Conservation (phyloP, 345 rosid genomes). For the Excoecaria agallocha region DNA sequence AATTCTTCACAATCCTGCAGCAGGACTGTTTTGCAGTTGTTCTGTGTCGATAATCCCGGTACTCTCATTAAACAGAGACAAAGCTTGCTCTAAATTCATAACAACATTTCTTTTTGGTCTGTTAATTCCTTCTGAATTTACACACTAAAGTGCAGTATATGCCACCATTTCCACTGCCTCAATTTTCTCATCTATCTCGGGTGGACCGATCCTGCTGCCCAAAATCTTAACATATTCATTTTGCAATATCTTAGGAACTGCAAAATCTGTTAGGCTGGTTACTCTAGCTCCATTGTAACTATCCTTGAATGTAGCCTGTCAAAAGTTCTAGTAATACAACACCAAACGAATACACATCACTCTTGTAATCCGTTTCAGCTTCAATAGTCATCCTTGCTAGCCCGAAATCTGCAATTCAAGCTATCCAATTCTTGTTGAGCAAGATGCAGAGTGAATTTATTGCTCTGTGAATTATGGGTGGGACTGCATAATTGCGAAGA, state of each 20-base stretch:
- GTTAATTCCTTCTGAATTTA: slow-evolving; percentile 63
- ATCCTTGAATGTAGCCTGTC: slow-evolving; percentile 64
- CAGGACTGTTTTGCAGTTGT: not conserved
- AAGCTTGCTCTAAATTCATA: slow-evolving; percentile 66
- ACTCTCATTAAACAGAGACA: slow-evolving; percentile 36
- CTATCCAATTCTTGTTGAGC: slow-evolving; percentile 64
- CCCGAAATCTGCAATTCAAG: slow-evolving; percentile 77
- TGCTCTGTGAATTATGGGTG: no score
- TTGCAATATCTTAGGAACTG: no score
- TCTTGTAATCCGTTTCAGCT: slow-evolving; percentile 38
- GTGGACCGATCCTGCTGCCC: no score
- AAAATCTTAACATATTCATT: no score
- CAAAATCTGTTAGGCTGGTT: slow-evolving; percentile 60
- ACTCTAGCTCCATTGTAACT: slow-evolving; percentile 41
- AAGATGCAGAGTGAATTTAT: slow-evolving; percentile 57
- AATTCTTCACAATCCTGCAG: not conserved
- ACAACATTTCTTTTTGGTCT: slow-evolving; percentile 67
- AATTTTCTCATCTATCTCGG: no score
- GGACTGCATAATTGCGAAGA: no score
- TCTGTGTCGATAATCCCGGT: not conserved
- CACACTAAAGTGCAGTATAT: no score
- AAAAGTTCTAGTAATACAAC: slow-evolving; percentile 72
- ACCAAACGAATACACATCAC: slow-evolving; percentile 85
- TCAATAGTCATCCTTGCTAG: slow-evolving; percentile 59
- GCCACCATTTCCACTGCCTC: no score